Conservation (phyloP, 1,284 basidiomycete genomes). For the Puccinia polysora region DNA sequence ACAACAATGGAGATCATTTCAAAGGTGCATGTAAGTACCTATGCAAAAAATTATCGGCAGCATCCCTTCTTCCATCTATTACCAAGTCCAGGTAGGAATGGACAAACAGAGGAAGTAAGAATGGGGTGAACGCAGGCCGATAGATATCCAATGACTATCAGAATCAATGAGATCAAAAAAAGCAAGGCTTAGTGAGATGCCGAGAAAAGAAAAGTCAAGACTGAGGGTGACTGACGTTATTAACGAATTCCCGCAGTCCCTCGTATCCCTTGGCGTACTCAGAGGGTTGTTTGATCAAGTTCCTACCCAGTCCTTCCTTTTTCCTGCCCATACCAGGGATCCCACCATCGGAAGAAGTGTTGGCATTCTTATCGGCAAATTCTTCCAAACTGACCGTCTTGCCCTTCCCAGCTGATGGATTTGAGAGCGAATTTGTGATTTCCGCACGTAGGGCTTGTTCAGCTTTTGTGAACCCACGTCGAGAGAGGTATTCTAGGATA, state of each 20-base stretch:
- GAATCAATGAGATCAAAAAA: background rate
- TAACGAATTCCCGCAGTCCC: slow-evolving; percentile 46
- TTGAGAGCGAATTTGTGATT: slow-evolving; percentile 56
- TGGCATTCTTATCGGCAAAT: slow-evolving; percentile 49
- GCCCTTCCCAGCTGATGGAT: slow-evolving; percentile 47
- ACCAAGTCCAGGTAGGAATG: slow-evolving; percentile 96
- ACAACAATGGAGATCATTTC: too few species aligned
- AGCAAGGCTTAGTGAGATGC: slow-evolving; percentile 12
- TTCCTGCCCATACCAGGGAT: slow-evolving; percentile 25
- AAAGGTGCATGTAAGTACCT: slow-evolving; percentile 28
- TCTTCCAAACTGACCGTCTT: slow-evolving; percentile 53
- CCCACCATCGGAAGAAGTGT: background rate
- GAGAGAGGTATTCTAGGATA: slow-evolving; percentile 76
- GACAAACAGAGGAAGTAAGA: slow-evolving; percentile 91
- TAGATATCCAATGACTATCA: slow-evolving; percentile 51
- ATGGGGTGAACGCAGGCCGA: slow-evolving; percentile 78
- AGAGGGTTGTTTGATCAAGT: slow-evolving; percentile 39
- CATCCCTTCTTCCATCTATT: slow-evolving; percentile 79
- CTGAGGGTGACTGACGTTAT: slow-evolving; percentile 60
- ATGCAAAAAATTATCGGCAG: slow-evolving; percentile 60
- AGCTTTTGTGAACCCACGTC: slow-evolving; percentile 71
- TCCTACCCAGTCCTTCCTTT: slow-evolving; percentile 39
- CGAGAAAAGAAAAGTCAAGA: slow-evolving; percentile 57
- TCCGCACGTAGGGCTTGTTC: slow-evolving; percentile 69
- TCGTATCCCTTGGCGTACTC: slow-evolving; percentile 45